A percentile compares a stretch with the other conserved stretches of the same genome.
These are phyloP conservation scores for Aspergillus quadricinctus DNA, from an alignment of 2,329 filamentous ascomycete genomes.

Conservation along the genomic window DNA sequence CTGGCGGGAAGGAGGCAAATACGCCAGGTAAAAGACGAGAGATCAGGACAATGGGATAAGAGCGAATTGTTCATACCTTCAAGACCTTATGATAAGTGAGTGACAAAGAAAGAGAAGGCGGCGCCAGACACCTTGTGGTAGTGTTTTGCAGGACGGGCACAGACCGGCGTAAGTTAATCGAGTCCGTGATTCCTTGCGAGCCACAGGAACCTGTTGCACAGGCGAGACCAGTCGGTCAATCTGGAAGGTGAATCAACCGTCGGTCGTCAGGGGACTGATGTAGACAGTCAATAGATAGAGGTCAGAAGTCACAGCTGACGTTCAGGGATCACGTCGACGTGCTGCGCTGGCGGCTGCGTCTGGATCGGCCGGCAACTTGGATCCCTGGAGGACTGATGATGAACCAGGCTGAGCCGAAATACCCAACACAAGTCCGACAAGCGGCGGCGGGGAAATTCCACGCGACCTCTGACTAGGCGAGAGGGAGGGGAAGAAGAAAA, in stretches of 20 bases:
- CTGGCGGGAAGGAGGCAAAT: background rate
- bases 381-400: slow-evolving; percentile 17
- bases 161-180: slow-evolving; percentile 7
- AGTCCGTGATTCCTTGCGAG: slow-evolving; percentile 12
- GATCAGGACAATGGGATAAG: background rate
- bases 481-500: slow-evolving; percentile 2
- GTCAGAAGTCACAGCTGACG: slow-evolving; percentile 12
- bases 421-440: slow-evolving; percentile 17
- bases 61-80: slow-evolving; percentile 25
- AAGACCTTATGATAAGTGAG: slow-evolving; percentile 23
- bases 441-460: slow-evolving; percentile 12
- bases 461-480: slow-evolving; percentile 1
- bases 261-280: slow-evolving; percentile 9
- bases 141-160: slow-evolving; percentile 6
- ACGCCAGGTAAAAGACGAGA: background rate
- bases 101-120: slow-evolving; percentile 24
- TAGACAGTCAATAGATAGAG: slow-evolving; percentile 11
- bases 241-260: slow-evolving; percentile 16
- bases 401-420: slow-evolving; percentile 15
- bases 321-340: slow-evolving; percentile 15
- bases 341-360: slow-evolving; percentile 21
- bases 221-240: slow-evolving; percentile 15
- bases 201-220: slow-evolving; percentile 12
- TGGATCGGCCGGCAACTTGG: slow-evolving; percentile 23
- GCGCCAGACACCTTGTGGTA: slow-evolving; percentile 9